phyloP scores from a whole-genome alignment of 306 rosid species.

The Glycine soja region DNA sequence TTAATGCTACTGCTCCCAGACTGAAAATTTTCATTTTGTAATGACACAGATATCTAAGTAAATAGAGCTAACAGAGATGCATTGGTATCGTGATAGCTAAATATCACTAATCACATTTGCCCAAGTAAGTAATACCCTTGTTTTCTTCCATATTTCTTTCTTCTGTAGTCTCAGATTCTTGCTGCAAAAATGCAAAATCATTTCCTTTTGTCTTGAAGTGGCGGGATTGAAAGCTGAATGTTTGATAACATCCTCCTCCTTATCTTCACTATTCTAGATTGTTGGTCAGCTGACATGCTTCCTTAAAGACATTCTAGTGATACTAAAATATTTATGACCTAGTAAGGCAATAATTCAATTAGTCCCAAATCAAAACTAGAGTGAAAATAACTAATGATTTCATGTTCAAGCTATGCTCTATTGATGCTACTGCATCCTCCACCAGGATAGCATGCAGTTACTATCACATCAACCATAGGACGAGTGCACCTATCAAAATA shows the following conservation, averaged over 20 bases:
- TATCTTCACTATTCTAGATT: neutral
- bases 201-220: slow-evolving; percentile 7
- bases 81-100: slow-evolving; percentile 10
- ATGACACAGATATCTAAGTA: slow-evolving; percentile 18
- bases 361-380: slow-evolving; percentile 34
- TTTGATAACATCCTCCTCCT: slow-evolving; percentile 22
- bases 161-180: slow-evolving; percentile 18
- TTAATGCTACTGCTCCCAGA: neutral
- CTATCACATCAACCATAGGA: slow-evolving; percentile 2
- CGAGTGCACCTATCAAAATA: slow-evolving; percentile 15
- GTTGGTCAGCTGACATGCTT: slow-evolving; percentile 29
- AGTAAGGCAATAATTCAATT: slow-evolving; percentile 35
- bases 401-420: slow-evolving; percentile 5
- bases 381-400: neutral
- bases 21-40: slow-evolving; percentile 3
- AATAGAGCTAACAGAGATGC: slow-evolving; percentile 28
- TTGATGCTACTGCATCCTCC: slow-evolving; percentile 8
- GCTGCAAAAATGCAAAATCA: slow-evolving; percentile 1
- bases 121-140: slow-evolving; percentile 38
- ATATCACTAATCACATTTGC: slow-evolving; percentile 21
- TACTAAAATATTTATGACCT: slow-evolving; percentile 39
- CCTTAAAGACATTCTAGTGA: slow-evolving; percentile 17
- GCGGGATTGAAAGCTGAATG: neutral
- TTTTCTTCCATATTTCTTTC: slow-evolving; percentile 38
- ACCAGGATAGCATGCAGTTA: neutral